Percentiles rank a stretch among this genome's conserved stretches.
Conservation (phyloP, 1,284 basidiomycete species). For the Fomitiporia mediterranea region DNA sequence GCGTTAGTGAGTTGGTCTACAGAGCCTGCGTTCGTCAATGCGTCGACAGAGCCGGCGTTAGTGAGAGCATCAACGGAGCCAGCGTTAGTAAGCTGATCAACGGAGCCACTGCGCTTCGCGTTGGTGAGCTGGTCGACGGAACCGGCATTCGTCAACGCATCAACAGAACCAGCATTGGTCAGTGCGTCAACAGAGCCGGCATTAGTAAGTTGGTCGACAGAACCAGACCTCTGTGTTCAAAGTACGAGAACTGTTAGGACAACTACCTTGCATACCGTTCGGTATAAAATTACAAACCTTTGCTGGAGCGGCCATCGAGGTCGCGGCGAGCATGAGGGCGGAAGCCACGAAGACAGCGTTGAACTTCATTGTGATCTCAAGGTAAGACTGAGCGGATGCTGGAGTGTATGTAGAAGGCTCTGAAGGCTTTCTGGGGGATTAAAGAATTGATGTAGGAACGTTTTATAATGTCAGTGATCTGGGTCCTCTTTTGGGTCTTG, state of each 20-base stretch:
- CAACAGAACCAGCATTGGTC: background rate
- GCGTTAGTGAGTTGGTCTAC: background rate
- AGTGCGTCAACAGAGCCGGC: background rate
- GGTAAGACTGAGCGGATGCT: background rate
- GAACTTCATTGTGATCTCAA: conserved; percentile 4
- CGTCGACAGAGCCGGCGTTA: background rate
- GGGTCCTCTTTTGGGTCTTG: no score
- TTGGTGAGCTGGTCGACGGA: background rate
- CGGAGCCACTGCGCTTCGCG: background rate
- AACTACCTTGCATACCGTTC: no score
- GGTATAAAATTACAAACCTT: background rate
- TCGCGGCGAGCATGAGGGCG: background rate
- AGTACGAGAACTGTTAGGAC: no score
- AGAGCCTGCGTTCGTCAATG: background rate
- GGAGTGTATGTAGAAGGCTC: background rate
- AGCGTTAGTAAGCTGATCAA: background rate
- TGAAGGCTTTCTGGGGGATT: background rate
- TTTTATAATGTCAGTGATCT: no score
- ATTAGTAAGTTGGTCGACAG: no score
- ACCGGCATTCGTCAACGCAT: background rate
- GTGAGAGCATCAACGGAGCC: background rate
- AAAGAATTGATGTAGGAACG: background rate
- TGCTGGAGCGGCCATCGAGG: background rate
- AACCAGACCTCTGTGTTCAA: no score
- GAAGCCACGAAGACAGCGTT: background rate